phyloP scores from a whole-genome alignment of 2,329 filamentous ascomycete species.

The Amauroascus niger region DNA sequence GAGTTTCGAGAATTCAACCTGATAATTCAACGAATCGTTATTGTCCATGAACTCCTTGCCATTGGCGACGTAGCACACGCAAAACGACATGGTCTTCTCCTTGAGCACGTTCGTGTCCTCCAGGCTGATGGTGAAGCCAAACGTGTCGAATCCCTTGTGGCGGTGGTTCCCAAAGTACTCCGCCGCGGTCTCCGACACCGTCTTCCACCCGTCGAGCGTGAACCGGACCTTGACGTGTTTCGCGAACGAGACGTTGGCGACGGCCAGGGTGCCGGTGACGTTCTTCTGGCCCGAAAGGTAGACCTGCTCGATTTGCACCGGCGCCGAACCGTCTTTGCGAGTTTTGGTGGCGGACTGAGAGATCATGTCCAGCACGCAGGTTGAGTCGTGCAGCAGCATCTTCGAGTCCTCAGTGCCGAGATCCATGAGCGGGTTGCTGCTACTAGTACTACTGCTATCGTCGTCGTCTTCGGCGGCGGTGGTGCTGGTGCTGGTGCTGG shows the following conservation, averaged over 20 bases:
- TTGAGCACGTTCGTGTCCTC: neutral
- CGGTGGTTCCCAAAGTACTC: conserved; percentile 9
- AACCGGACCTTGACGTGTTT: conserved; percentile 6
- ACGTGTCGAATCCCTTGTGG: conserved; percentile 3
- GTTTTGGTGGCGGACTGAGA: conserved; percentile 6
- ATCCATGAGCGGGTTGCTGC: neutral
- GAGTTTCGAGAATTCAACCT: conserved; percentile 7
- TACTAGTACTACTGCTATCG: too few species aligned
- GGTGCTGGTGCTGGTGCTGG: too few species aligned
- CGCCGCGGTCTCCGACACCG: conserved; percentile 5
- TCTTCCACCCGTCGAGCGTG: conserved; percentile 6
- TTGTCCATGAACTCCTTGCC: conserved; percentile 5
- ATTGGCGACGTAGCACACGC: conserved; percentile 7
- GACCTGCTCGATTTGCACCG: conserved; percentile 6
- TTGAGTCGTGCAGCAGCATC: conserved; percentile 7
- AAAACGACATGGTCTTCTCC: conserved; percentile 9
- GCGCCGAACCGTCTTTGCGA: neutral
- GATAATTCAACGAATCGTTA: conserved; percentile 3
- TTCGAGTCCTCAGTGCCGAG: conserved; percentile 1
- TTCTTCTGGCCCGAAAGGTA: conserved; percentile 6
- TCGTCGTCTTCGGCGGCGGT: too few species aligned
- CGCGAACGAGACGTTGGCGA: conserved; percentile 5
- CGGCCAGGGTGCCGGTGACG: conserved; percentile 5
- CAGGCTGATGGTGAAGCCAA: conserved; percentile 5
- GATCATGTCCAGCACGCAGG: conserved; percentile 7